Base-by-base conservation (phyloP, 129 eudicot genomes). In the Tagetes patula region DNA sequence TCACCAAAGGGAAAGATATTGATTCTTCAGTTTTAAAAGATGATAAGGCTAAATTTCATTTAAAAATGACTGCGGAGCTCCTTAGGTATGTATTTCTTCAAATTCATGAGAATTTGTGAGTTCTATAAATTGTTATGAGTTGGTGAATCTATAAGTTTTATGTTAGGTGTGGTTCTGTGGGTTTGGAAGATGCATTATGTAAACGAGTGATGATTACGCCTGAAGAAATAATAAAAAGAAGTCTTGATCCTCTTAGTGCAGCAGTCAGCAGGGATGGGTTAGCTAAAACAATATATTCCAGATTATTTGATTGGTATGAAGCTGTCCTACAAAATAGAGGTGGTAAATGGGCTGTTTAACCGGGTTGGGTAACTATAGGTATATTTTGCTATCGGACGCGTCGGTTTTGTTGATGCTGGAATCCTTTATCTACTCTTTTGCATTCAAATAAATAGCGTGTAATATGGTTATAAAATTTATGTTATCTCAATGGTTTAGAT, bases 161-260 rank as follows among this genome's bases (percentile, higher is more conserved):
- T 69, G 48, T 85, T 70, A 95, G 99, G 99, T 95, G 99, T 80
- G 90, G 89, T 81, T 75, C 87, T 81, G 59, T 65, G 80, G 97
- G 86, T 65, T 76, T 95, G 91, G 95, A 88, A 85, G 99, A 95
- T 82, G 99, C 99, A 54, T 73, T 95, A 65, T 76, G 92, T 69
- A 86, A 95, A 81, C 89, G 99, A 80, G 96, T 95, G 83, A 95
- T 95, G 99, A 81, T 95, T 70, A 95, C 99, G 64, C 99, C 99
- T 43, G 99, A 95, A 88, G 99, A 95, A 91, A 88, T 95, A 53
- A 95, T 95, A 53, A 91, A 79, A 73, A 80, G 99, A 84, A 84
- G 92, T 77, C 99, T 95, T 69, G 99, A 95, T 84, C 99, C 99
- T 76, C 90, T 72, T 56, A 88, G 96, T 83, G 99, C 99, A 32